Conservation (phyloP, 2,329 filamentous ascomycete genomes). For the Chaetomiaceae sp. region DNA sequence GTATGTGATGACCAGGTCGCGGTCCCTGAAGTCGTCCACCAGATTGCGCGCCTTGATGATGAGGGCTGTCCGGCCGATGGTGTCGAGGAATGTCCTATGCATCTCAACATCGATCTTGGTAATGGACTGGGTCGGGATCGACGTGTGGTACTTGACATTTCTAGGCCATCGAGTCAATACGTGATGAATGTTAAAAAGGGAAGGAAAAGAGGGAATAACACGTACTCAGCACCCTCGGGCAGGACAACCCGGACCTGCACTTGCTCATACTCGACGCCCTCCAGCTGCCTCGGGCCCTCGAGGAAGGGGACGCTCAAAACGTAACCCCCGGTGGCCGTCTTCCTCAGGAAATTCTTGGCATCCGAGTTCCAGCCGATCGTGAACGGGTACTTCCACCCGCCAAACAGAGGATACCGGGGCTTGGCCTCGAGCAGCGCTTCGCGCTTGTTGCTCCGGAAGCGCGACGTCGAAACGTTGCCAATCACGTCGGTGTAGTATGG, state of each 20-base stretch:
- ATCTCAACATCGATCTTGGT: slow-evolving; percentile 54
- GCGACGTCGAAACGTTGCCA: slow-evolving; percentile 92
- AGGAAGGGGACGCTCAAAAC: slow-evolving; percentile 88
- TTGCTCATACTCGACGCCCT: slow-evolving; percentile 82
- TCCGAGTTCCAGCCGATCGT: slow-evolving; percentile 93
- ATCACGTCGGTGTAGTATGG: slow-evolving; percentile 95
- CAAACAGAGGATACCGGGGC: slow-evolving; percentile 93
- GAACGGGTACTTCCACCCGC: slow-evolving; percentile 98
- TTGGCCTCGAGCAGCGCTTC: slow-evolving; percentile 85
- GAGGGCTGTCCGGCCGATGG: slow-evolving; percentile 77
- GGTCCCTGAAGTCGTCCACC: slow-evolving; percentile 83
- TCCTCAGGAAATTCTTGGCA: slow-evolving; percentile 70
- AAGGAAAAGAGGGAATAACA: slow-evolving; percentile 22
- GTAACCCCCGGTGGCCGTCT: slow-evolving; percentile 63
- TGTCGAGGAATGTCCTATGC: slow-evolving; percentile 93
- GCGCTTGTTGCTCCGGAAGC: slow-evolving; percentile 71
- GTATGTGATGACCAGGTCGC: slow-evolving; percentile 81
- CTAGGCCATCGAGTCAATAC: slow-evolving; percentile 51
- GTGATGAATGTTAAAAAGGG: not conserved
- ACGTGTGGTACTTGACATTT: slow-evolving; percentile 73
- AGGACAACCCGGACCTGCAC: slow-evolving; percentile 78
- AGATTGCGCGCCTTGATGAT: slow-evolving; percentile 78
- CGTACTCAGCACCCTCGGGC: slow-evolving; percentile 84
- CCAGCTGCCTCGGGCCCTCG: slow-evolving; percentile 80
- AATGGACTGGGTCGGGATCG: slow-evolving; percentile 61